Evolutionary conservation across 1,284 basidiomycete genomes (phyloP).

Genomic region (Sphagnurus paluster): DNA sequence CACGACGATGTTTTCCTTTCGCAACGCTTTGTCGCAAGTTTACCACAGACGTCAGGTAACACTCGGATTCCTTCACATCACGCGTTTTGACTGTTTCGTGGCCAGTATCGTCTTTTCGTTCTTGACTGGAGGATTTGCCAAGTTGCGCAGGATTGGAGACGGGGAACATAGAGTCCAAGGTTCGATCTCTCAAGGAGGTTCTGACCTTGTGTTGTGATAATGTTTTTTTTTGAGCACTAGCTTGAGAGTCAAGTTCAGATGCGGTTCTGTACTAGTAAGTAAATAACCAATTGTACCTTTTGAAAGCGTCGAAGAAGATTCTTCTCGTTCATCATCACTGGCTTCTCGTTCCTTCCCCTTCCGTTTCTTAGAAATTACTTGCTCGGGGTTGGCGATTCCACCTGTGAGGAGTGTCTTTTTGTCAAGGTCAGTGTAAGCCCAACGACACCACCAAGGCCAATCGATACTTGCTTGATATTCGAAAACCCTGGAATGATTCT

Average conservation of each 20-base stretch:
- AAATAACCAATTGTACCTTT: slow-evolving; percentile 11
- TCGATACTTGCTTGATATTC: slow-evolving; percentile 81
- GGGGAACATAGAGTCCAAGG: slow-evolving; percentile 92
- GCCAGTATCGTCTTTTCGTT: slow-evolving; percentile 17
- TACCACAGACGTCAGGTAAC: slow-evolving; percentile 78
- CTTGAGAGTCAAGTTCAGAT: slow-evolving; percentile 8
- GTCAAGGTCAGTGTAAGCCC: background rate
- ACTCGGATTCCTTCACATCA: slow-evolving; percentile 79
- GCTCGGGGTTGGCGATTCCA: slow-evolving; percentile 36
- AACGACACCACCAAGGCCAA: background rate
- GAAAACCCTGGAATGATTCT: slow-evolving; percentile 74
- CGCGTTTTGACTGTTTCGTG: slow-evolving; percentile 32
- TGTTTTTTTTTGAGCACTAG: slow-evolving; percentile 43
- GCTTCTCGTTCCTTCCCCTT: slow-evolving; percentile 49
- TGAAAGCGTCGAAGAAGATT: slow-evolving; percentile 14
- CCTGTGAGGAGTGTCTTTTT: slow-evolving; percentile 64
- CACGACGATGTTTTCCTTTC: slow-evolving; percentile 71
- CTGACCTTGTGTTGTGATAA: slow-evolving; percentile 91
- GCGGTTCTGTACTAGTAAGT: background rate
- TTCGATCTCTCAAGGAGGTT: slow-evolving; percentile 85
- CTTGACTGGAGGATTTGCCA: slow-evolving; percentile 21
- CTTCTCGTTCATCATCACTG: slow-evolving; percentile 30
- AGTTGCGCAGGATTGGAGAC: slow-evolving; percentile 52
- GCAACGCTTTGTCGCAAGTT: slow-evolving; percentile 63
- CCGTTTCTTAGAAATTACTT: slow-evolving; percentile 34